Conservation (phyloP, 345 rosid genomes). For the Sisymbrium irio region DNA sequence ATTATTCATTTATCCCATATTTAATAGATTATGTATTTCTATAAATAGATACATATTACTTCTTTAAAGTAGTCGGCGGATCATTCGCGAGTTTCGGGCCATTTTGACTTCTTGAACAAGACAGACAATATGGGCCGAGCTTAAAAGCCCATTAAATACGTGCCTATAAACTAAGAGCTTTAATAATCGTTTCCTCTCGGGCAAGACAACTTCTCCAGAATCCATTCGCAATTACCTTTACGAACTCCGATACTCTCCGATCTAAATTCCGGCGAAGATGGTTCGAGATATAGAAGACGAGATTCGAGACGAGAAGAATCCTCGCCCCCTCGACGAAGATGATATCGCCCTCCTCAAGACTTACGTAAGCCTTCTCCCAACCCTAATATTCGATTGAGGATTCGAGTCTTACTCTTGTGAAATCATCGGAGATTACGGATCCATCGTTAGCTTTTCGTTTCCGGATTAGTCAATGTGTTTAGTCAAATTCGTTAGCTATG, state of each 20-base stretch:
- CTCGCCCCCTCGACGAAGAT: conserved; percentile 83
- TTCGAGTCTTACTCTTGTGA: too few relatives aligned
- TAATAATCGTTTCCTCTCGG: conserved; percentile 20
- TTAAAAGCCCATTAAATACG: neutral
- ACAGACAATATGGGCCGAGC: neutral
- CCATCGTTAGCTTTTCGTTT: neutral
- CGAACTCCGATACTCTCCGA: conserved; percentile 11
- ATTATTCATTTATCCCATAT: too few relatives aligned
- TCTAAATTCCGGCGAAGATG: conserved; percentile 24
- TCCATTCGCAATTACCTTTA: neutral
- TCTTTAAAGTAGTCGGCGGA: too few relatives aligned
- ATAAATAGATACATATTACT: too few relatives aligned
- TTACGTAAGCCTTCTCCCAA: conserved; percentile 44
- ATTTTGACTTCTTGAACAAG: neutral
- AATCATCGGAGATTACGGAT: conserved; percentile 2
- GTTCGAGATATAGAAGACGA: conserved; percentile 52
- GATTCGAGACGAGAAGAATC: conserved; percentile 85
- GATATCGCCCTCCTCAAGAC: conserved; percentile 95
- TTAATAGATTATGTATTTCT: too few relatives aligned
- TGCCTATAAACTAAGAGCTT: neutral
- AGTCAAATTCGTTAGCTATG: too few relatives aligned
- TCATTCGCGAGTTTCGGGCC: neutral
- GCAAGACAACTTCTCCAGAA: neutral
- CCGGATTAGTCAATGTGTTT: neutral
- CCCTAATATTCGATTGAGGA: neutral